Base-by-base conservation (phyloP, 164 flowering plant genomes). In the Echeveria elegans region DNA sequence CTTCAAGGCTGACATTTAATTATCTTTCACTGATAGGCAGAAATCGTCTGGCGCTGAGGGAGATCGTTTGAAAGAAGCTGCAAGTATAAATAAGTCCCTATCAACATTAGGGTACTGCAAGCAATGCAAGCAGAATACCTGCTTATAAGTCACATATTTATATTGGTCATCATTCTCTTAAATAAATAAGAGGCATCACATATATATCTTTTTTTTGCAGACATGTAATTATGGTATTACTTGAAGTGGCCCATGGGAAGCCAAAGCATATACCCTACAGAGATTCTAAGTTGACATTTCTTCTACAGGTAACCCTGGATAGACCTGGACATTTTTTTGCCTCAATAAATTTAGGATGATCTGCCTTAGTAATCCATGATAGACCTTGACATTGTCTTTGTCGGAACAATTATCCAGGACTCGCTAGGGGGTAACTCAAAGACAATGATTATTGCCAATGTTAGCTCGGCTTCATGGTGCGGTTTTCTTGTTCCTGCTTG, bases 41-140 rank as follows among this genome's bases (percentile, higher is more conserved):
- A 95, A 92, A 77, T 90, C 91, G 77, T 95, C 98, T 67, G 99
- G 99, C 28, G 99, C 99, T 64, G 99, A 95, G 82, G 99, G 99
- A 31, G 99, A 95, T 63, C 98, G 99, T 29, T 85, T 95, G 0
- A 95, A 90, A 74, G 99, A 95, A 83, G 99, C 99, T 63, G 87
- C 98, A 21, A 95, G 91, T 69, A 95, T 95, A 77, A 95, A 95
- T 81, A 95, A 92, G 69, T 95, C 99, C 4, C 95, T 95, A 78
- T 95, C 99, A 40, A 90, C 99, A 72, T 80, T 95, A 73, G 99
- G 99, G 99, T 95, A 37, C n/a, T 50, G 56, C 56, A 6, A 21
- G 56, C 56, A 45, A 50, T 50, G 56, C 56, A 6, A 21, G 56
- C 56, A 45, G 37, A 68, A 63, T 0, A 15, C 53, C 43, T 6